These are phyloP conservation scores for Kwoniella sp. DNA, from an alignment of 768 basidiomycete species.

Conservation along the genomic window DNA sequence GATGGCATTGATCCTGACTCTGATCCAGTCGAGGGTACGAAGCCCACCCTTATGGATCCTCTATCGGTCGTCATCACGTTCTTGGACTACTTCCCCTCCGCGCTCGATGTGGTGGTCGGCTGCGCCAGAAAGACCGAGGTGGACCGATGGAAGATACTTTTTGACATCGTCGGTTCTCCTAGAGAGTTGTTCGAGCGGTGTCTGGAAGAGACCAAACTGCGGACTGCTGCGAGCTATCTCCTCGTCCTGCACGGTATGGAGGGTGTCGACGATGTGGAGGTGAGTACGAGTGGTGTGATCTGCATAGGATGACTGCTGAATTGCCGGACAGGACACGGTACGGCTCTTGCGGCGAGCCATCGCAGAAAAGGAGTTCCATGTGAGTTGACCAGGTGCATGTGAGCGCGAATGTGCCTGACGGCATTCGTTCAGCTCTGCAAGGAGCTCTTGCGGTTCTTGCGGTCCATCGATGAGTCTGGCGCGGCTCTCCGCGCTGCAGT, in stretches of 20 bases:
- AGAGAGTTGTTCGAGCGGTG: slow-evolving; percentile 82
- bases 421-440: slow-evolving; percentile 61
- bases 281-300: too few species aligned
- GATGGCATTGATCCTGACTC: background rate
- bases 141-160: slow-evolving; percentile 80
- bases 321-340: slow-evolving; percentile 62
- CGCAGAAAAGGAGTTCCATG: slow-evolving; percentile 70
- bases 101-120: slow-evolving; percentile 87
- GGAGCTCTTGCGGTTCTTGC: slow-evolving; percentile 85
- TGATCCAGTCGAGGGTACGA: slow-evolving; percentile 57
- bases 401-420: background rate
- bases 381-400: slow-evolving; percentile 11
- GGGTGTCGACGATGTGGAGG: slow-evolving; percentile 63
- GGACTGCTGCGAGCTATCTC: slow-evolving; percentile 87
- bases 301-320: background rate
- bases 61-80: slow-evolving; percentile 76
- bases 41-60: background rate
- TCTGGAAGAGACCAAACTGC: slow-evolving; percentile 53
- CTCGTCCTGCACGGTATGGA: slow-evolving; percentile 91
- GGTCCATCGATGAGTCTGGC: slow-evolving; percentile 85
- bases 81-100: slow-evolving; percentile 86
- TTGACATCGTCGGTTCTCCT: slow-evolving; percentile 85
- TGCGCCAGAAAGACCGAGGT: slow-evolving; percentile 96
- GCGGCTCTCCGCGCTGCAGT: slow-evolving; percentile 28
- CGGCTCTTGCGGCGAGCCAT: slow-evolving; percentile 73